A percentile compares a stretch with the other conserved stretches of the same genome.
Evolutionary conservation across 2,329 filamentous ascomycete species (phyloP).

Genomic region (Fusarium phyllophilum): DNA sequence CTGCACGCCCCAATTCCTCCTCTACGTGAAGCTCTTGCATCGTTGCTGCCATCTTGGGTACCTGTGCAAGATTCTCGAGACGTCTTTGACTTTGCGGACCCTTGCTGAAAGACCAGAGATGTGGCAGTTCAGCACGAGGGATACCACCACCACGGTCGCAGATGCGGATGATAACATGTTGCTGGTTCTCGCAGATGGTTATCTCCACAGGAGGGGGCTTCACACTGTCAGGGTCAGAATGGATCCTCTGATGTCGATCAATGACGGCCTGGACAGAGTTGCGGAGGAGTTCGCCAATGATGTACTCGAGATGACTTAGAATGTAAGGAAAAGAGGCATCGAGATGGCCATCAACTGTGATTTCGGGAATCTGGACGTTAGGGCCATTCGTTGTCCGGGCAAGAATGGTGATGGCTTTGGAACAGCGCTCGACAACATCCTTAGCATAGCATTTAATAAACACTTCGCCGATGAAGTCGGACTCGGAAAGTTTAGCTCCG

Average conservation of each 20-base stretch:
- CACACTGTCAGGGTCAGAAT: conserved; percentile 41
- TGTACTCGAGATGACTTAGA: conserved; percentile 94
- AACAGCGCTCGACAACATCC: conserved; percentile 88
- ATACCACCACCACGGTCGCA: conserved; percentile 96
- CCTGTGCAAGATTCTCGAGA: conserved; percentile 84
- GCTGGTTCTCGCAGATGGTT: conserved; percentile 90
- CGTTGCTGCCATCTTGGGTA: conserved; percentile 92
- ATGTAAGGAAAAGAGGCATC: conserved; percentile 96
- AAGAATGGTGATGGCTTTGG: conserved; percentile 77
- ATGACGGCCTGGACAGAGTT: conserved; percentile 95
- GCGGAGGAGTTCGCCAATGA: conserved; percentile 91
- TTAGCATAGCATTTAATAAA: conserved; percentile 92
- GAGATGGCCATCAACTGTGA: conserved; percentile 85
- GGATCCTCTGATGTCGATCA: conserved; percentile 69
- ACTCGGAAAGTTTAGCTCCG: conserved; percentile 74
- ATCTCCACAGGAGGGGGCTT: conserved; percentile 87
- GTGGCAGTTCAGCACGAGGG: conserved; percentile 82
- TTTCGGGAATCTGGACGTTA: conserved; percentile 77
- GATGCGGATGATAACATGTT: conserved; percentile 95
- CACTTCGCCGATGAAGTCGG: conserved; percentile 94
- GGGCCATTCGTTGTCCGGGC: conserved; percentile 79
- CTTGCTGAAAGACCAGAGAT: conserved; percentile 97
- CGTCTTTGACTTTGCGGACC: conserved; percentile 81
- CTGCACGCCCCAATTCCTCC: conserved; percentile 53
- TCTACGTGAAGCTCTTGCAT: conserved; percentile 81